Evolutionary conservation across 768 basidiomycete genomes (phyloP), one percentile per base, ranked within the genome.

Genomic region (Trametes elegans): DNA sequence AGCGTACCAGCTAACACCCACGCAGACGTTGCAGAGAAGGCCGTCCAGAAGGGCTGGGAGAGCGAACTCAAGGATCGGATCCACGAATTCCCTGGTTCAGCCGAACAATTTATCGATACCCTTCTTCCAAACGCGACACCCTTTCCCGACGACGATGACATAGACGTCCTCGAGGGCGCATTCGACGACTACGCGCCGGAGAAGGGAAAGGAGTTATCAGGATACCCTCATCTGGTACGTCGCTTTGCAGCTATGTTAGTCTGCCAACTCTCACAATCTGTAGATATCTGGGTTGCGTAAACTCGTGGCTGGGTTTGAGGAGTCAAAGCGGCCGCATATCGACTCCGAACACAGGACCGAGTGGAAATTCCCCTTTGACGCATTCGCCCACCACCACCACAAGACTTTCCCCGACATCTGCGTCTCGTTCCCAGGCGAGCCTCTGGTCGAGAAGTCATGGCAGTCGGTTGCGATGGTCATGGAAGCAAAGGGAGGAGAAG

Each of bases 331-430:
- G n/a, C n/a, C n/a, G n/a, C n/a, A 28, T 40, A 35, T 59, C 60
- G 6, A 61, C 59, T 18, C 54, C 62, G 14, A 49, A 36, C 2
- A 57, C 49, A 2, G 61, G 52, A 3, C 23, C 19, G 26, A 24
- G 13, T n/a, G n/a, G 35, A 45, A 39, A 64, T 27, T 64, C 62
- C 9, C 24, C 46, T 35, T 64, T 60, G 24, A 59, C 57, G 9
- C 38, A 51, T 26, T 61, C 57, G 11, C 62, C 62, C 62, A 64
- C 61, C 48, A 49, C 26, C 35, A 50, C 28, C 5, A 2, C 5
- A 45, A 48, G 6, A 21, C 19, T n/a, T n/a, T n/a, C 4, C 36
- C 42, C 8, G 55, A 57, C 19, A 39, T 57, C 27, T 26, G 42
- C 10, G 48, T 50, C 13, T 44, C 42, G 3, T 50, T 50, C n/a